Percentiles rank a stretch among this genome's conserved stretches.
Conservation (phyloP, 192 early-diverging fungal species). For the Coemansia sp. region DNA sequence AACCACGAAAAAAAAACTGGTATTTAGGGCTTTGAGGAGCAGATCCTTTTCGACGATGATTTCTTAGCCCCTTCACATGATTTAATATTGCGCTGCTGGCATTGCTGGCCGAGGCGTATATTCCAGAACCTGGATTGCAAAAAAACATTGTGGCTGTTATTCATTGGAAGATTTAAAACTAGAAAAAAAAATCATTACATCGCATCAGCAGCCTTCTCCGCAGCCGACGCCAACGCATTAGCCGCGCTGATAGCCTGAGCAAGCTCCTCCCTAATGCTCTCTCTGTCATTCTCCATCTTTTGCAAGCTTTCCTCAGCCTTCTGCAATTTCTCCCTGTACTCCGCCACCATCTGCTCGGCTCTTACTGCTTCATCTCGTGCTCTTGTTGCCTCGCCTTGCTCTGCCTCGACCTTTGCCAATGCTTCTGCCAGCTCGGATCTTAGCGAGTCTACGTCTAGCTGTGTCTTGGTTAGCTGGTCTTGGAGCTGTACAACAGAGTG, state of each 20-base stretch:
- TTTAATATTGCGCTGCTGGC: too few relatives aligned
- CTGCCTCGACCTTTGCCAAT: conserved; percentile 11
- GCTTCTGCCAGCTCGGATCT: conserved; percentile 16
- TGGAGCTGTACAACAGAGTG: conserved; percentile 13
- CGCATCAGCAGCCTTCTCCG: conserved; percentile 43
- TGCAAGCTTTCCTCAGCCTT: conserved; percentile 20
- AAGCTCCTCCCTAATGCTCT: conserved; percentile 36
- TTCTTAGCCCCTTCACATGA: too few relatives aligned
- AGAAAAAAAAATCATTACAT: neutral
- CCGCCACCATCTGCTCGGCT: neutral
- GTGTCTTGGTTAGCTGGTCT: conserved; percentile 15
- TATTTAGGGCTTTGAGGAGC: too few relatives aligned
- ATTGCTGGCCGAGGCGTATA: too few relatives aligned
- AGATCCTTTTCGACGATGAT: too few relatives aligned
- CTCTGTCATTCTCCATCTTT: conserved; percentile 16
- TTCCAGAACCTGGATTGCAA: too few relatives aligned
- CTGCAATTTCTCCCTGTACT: conserved; percentile 18
- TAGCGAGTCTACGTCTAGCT: conserved; percentile 11
- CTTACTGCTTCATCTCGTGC: too few relatives aligned
- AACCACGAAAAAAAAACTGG: too few relatives aligned
- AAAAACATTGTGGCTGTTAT: neutral
- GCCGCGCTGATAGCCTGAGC: conserved; percentile 31
- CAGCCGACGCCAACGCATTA: conserved; percentile 37
- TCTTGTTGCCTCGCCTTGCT: neutral
- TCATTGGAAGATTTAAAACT: neutral